Evolutionary conservation across 2,329 filamentous ascomycete species (phyloP).

Genomic region (Pseudocercospora cruenta): DNA sequence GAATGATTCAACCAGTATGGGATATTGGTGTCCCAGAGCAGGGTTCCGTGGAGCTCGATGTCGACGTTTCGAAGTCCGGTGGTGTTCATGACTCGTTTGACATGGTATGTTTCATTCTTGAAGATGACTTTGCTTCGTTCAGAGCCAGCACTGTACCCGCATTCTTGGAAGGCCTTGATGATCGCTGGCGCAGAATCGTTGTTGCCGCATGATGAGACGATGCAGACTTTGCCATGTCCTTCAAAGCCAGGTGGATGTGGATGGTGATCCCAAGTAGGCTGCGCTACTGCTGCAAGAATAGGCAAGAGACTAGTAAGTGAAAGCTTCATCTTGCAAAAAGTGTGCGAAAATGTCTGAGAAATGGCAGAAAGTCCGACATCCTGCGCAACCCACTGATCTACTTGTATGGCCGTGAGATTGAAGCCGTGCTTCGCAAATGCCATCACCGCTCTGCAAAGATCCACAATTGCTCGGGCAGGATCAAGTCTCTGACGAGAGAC

Average conservation of each 20-base stretch:
- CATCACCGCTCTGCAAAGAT: neutral
- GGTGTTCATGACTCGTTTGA: slow-evolving; percentile 56
- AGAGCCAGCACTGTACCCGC: slow-evolving; percentile 48
- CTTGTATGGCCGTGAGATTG: neutral
- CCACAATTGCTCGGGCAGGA: neutral
- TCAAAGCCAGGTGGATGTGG: too few relatives aligned
- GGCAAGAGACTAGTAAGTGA: too few relatives aligned
- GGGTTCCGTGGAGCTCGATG: slow-evolving; percentile 53
- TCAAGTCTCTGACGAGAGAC: neutral
- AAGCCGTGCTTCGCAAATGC: neutral
- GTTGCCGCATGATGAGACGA: too few relatives aligned
- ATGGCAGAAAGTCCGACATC: neutral
- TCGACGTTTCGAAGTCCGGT: slow-evolving; percentile 51
- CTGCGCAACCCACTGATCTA: neutral
- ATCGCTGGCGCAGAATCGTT: slow-evolving; percentile 55
- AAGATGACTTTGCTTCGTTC: slow-evolving; percentile 50
- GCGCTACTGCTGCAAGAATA: too few relatives aligned
- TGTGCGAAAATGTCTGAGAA: neutral
- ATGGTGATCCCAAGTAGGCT: too few relatives aligned
- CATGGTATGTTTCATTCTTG: slow-evolving; percentile 53
- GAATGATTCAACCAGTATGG: slow-evolving; percentile 58
- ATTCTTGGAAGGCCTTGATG: slow-evolving; percentile 54
- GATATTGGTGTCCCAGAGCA: slow-evolving; percentile 50
- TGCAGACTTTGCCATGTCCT: too few relatives aligned
- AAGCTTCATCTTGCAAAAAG: too few relatives aligned